Evolutionary conservation across 2,329 filamentous ascomycete genomes (phyloP), one percentile per base, ranked within the genome.

Genomic region (Fusarium sp.): DNA sequence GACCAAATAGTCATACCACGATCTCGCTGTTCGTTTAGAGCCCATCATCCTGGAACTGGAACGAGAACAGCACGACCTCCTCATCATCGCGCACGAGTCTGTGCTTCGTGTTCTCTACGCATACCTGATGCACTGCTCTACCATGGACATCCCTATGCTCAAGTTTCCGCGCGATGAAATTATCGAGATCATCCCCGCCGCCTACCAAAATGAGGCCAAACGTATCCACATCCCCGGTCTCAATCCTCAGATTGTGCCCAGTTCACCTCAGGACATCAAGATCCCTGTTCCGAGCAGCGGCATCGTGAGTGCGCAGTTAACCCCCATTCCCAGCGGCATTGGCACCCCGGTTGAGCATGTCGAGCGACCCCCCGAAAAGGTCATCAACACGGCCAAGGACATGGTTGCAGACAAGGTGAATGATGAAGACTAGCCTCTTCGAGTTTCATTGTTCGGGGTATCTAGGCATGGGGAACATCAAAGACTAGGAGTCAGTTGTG

Each of bases 101-200:
- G 96, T 99, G n/a, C 87, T 99, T 48, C 93, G 96, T 44, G 96
- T 99, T 27, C 87, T 99, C 4, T 99, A 99, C 78, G 95, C 95
- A 27, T 99, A 99, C 81, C 86, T 99, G 40, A 99, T 99, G 96
- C 96, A 97, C 74, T 98, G 96, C 82, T 96, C 95, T 78, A 95
- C 97, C 9, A 92, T 92, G 80, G 94, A 97, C 77, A 99, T 99
- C 68, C 96, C 96, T 5, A 92, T 91, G 73, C 89, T 99, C 66
- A 93, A 94, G 72, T 99, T 99, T 76, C 96, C 96, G 5, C 92
- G 96, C 44, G 92, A 99, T 78, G 94, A 99, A 79, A 98, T 99
- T 77, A 97, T 99, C 73, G 96, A 99, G 85, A 98, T 99, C 78
- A 97, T 98, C 63, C 97, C 96, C 4, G 95, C 95, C 16, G 95